Conservation (phyloP, 805 yeast species). For the Suhomyces sp. region DNA sequence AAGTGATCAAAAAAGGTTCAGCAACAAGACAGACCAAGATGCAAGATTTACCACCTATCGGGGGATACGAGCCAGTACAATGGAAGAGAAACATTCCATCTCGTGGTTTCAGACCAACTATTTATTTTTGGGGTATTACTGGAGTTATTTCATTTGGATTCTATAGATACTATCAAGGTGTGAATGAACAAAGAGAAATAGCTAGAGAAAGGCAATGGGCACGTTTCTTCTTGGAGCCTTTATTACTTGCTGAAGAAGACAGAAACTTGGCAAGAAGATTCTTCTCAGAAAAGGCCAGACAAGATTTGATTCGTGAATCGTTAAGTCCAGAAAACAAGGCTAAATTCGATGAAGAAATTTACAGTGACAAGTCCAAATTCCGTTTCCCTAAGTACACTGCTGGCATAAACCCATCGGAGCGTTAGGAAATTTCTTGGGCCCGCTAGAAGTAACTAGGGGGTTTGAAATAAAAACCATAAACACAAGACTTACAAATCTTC, state of each 20-base stretch:
- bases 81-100: conserved; percentile 87
- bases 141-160: conserved; percentile 72
- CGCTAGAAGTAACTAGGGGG: too few species aligned
- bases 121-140: conserved; percentile 64
- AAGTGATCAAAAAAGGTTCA: too few species aligned
- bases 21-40: conserved; percentile 16
- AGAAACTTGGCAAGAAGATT: conserved; percentile 74
- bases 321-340: conserved; percentile 40
- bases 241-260: conserved; percentile 79
- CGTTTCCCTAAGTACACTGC: conserved; percentile 45
- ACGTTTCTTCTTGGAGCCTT: conserved; percentile 68
- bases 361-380: conserved; percentile 44
- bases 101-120: conserved; percentile 77
- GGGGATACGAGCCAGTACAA: conserved; percentile 83
- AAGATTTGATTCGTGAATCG: conserved; percentile 48
- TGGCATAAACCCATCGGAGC: conserved; percentile 36
- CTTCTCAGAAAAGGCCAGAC: conserved; percentile 64
- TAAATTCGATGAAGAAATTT: conserved; percentile 43
- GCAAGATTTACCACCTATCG: conserved; percentile 87
- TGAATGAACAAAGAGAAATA: conserved; percentile 73
- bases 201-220: conserved; percentile 77
- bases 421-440: conserved; percentile 12
- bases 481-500: too few species aligned
- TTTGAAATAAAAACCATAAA: too few species aligned
- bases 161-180: conserved; percentile 62